Conservation (phyloP, 1,284 basidiomycete species). For the Ganoderma resinaceum region DNA sequence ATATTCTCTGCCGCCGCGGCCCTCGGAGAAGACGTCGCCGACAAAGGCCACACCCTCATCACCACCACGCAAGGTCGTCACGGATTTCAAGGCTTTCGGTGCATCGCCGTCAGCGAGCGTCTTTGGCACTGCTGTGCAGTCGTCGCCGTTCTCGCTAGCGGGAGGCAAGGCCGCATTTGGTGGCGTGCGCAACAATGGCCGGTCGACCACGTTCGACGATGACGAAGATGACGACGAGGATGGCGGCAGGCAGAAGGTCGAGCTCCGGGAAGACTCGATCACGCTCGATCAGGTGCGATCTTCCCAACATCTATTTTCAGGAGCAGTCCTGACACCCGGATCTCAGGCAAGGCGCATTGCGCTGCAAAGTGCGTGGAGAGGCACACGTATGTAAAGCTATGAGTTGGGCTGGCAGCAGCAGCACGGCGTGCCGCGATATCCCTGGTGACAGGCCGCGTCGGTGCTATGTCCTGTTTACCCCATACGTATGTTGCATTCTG, state of each 20-base stretch:
- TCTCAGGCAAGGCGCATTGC: slow-evolving; percentile 70
- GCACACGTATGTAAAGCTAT: slow-evolving; percentile 51
- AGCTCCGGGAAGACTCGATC: slow-evolving; percentile 82
- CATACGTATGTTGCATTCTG: slow-evolving; percentile 10
- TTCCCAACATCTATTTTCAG: not conserved
- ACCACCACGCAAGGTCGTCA: slow-evolving; percentile 85
- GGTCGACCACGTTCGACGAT: slow-evolving; percentile 52
- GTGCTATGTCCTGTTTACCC: not conserved
- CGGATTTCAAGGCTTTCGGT: slow-evolving; percentile 91
- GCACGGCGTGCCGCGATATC: slow-evolving; percentile 14
- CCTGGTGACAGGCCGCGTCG: slow-evolving; percentile 21
- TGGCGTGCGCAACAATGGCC: slow-evolving; percentile 58
- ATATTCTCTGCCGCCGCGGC: slow-evolving; percentile 52
- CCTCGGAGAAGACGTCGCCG: slow-evolving; percentile 45
- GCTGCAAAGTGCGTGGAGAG: slow-evolving; percentile 79
- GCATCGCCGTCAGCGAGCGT: slow-evolving; percentile 76
- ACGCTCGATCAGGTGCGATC: slow-evolving; percentile 83
- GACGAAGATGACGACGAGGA: slow-evolving; percentile 65
- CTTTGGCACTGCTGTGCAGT: slow-evolving; percentile 80
- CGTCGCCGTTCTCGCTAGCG: slow-evolving; percentile 80
- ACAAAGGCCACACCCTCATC: slow-evolving; percentile 51
- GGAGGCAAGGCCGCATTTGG: slow-evolving; percentile 84
- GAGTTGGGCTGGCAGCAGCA: not conserved
- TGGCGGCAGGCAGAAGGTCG: slow-evolving; percentile 72
- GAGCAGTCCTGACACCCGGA: slow-evolving; percentile 15